Evolutionary conservation across 1,284 basidiomycete species (phyloP).

Genomic region (Apiotrichum sp.): DNA sequence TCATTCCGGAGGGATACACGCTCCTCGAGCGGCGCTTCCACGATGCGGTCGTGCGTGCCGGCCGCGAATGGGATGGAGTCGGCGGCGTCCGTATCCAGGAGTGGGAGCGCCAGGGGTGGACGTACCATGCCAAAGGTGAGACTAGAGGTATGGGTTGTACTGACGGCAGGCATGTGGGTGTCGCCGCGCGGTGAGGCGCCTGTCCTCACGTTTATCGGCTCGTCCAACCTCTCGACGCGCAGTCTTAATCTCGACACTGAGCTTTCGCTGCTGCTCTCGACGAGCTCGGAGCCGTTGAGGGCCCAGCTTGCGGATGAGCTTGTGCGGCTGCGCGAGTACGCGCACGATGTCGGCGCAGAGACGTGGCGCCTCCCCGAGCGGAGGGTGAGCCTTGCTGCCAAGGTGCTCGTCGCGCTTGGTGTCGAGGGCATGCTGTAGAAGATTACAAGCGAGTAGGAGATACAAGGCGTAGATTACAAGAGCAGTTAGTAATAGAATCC

Average conservation of each 20-base stretch:
- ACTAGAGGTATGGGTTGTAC: too few relatives aligned
- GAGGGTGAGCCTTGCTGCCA: slow-evolving; percentile 64
- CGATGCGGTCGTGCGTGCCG: slow-evolving; percentile 56
- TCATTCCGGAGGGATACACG: slow-evolving; percentile 94
- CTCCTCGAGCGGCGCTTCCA: slow-evolving; percentile 79
- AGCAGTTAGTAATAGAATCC: too few relatives aligned
- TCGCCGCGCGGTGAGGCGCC: slow-evolving; percentile 53
- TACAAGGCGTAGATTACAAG: too few relatives aligned
- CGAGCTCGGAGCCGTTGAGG: slow-evolving; percentile 52
- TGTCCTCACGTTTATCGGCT: slow-evolving; percentile 80
- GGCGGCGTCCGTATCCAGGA: slow-evolving; percentile 67
- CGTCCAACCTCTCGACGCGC: slow-evolving; percentile 90
- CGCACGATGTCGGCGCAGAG: slow-evolving; percentile 47
- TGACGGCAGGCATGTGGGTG: slow-evolving; percentile 62
- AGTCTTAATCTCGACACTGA: slow-evolving; percentile 89
- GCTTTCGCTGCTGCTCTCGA: slow-evolving; percentile 77
- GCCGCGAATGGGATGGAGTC: slow-evolving; percentile 51
- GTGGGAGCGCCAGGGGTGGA: slow-evolving; percentile 90
- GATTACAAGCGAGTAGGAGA: too few relatives aligned
- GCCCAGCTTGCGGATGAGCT: slow-evolving; percentile 50
- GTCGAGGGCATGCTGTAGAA: slow-evolving; percentile 45
- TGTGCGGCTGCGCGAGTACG: slow-evolving; percentile 44
- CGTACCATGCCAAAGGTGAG: slow-evolving; percentile 85
- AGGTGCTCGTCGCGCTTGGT: slow-evolving; percentile 54
- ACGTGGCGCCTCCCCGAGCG: slow-evolving; percentile 54